Evolutionary conservation across 2,329 filamentous ascomycete genomes (phyloP), one percentile per base, ranked within the genome.

Genomic region (Periconia sp.): DNA sequence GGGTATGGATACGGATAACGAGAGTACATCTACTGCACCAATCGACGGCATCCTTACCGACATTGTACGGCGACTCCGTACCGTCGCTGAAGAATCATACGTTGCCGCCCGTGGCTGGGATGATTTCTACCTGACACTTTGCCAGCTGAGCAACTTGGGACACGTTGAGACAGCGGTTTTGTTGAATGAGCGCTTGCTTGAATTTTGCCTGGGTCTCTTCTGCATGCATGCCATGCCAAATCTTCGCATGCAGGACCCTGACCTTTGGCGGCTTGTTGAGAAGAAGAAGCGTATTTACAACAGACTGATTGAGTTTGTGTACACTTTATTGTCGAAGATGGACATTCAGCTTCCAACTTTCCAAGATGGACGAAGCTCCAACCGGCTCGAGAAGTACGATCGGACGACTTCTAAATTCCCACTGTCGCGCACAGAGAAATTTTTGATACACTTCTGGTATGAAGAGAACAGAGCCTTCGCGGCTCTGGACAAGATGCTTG

Each of bases 401-500:
- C 57, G 50, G 2, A 52, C 59, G 15, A 31, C 17, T 5, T 46
- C 41, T 26, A 61, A 54, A 13, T 68, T 70, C 24, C 61, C 65
- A 2, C 40, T 70, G 4, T 53, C 59, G n/a, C 16, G 31, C 3
- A 18, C 30, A 4, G 67, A 70, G 42, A 54, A 45, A 9, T 22
- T 26, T 2, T 35, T 56, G n/a, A 28, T 70, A 4, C 35, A 52
- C 17, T 45, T 35, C 7, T 70, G 63, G 63, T 50, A 66, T 26
- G 51, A 60, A 3, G 58, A 65, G 3, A 58, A 63, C 34, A 56
- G 52, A 26, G 62, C 61, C 4, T 55, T 60, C 13, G 59, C 61
- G 16, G 57, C 63, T n/a, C 36, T 71, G 13, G 66, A 70, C 37
- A 68, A 60, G 36, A 61, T 68, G 38, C 43, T 69, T 19, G 68